Evolutionary conservation across 805 yeast genomes (phyloP).

Genomic region (Nakazawaea pomicola): DNA sequence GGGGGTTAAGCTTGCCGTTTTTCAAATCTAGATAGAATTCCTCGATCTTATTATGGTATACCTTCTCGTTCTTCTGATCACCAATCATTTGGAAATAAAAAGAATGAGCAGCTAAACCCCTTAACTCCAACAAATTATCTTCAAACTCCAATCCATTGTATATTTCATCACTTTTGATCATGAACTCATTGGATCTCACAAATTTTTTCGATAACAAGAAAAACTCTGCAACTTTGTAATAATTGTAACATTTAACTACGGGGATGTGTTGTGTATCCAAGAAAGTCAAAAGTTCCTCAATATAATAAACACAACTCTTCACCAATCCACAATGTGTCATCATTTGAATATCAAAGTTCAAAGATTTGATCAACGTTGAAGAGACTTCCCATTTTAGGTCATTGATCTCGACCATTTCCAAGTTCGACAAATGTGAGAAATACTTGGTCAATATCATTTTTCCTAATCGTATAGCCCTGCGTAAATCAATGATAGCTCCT

Average conservation of each 20-base stretch:
- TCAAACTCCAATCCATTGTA: conserved; percentile 14
- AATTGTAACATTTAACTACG: conserved; percentile 18
- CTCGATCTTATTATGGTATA: conserved; percentile 7
- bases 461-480: conserved; percentile 44
- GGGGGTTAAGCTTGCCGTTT: conserved; percentile 4
- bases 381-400: conserved; percentile 34
- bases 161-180: conserved; percentile 11
- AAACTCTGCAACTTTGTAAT: conserved; percentile 19
- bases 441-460: conserved; percentile 47
- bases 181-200: conserved; percentile 13
- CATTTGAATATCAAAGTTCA: conserved; percentile 32
- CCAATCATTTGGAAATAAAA: conserved; percentile 16
- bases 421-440: conserved; percentile 17
- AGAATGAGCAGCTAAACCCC: conserved; percentile 15
- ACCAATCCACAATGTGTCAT: conserved; percentile 48
- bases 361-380: conserved; percentile 30
- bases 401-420: conserved; percentile 19
- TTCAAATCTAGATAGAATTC: conserved; percentile 1
- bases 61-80: conserved; percentile 11
- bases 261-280: conserved; percentile 26
- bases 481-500: conserved; percentile 34
- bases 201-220: conserved; percentile 17
- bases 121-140: conserved; percentile 16
- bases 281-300: conserved; percentile 42
- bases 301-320: conserved; percentile 52